Evolutionary conservation across 2,329 filamentous ascomycete species (phyloP), one percentile per base, ranked within the genome.

Genomic region (Ophiostoma populinum): DNA sequence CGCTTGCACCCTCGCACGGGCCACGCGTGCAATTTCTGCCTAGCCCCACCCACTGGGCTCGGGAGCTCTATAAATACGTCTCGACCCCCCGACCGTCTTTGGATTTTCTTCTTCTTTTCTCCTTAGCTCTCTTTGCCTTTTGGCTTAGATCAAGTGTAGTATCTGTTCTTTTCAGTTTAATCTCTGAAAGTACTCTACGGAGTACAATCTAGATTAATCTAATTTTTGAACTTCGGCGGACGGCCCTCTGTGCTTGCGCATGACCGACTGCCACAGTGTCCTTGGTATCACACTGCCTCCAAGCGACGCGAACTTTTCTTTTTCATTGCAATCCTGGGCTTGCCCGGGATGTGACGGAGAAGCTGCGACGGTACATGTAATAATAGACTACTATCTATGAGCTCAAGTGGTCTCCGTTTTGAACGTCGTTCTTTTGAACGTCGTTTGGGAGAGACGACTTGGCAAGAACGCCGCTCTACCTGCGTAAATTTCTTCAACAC

Each of bases 81-180:
- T 5, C n/a, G 4, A 17, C 34, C 35, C 34, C 24, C 32, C 19
- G 8, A 10, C 28, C 2, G 40, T 40, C 37, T 41, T 43, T 26
- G 35, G 29, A 39, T 41, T 43, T 43, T 40, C 26, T 41, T 55
- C 57, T 57, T 55, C 57, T 59, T 59, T 56, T 62, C 66, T 65
- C 58, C 50, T 57, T 47, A 64, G 59, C 61, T 63, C 59, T 62
- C 61, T 65, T 65, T 63, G 59, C 57, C 57, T 55, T 65, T 66
- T 71, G 67, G 72, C 72, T 80, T 80, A 82, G 78, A 83, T 83
- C 78, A 83, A 81, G 76, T 83, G 76, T 82, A 83, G 78, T 83
- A 83, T 81, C 77, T 82, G 78, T 85, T 86, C 79, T 85, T 83
- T 80, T 82, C 75, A 86, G 80, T 83, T 85, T 86, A 85, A 85